Evolutionary conservation across 164 flowering plant species (phyloP), one percentile per base, ranked within the genome.

Genomic region (Tetracentron sinense): DNA sequence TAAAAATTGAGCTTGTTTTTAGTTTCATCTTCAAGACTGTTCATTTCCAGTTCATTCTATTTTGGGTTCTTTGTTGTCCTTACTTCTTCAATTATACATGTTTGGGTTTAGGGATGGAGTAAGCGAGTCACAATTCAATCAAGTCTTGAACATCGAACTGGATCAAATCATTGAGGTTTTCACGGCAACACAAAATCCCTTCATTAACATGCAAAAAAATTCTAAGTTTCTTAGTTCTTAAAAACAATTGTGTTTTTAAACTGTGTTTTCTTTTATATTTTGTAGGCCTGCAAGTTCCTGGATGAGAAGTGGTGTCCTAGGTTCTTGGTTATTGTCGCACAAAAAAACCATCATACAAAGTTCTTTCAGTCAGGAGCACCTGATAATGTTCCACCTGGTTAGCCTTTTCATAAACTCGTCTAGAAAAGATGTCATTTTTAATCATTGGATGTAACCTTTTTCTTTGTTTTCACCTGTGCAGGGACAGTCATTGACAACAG

Each of bases 311-410:
- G 95, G 95, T 14, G 3, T 14, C 98, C 98, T 0, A 88, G 81
- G 67, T 86, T 93, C 58, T 71, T 72, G 1, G 76, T 93, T 6
- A 82, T 93, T 38, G 75, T 93, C 38, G 98, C 97, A 0, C 98
- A 93, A 68, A 93, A 90, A 50, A 93, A 88, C 38, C 98, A 93
- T 42, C 97, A 93, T 30, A 93, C 96, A 0, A 88, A 83, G 27
- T 85, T 93, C 54, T 93, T 93, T 72, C 96, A 82, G 64, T 14
- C 73, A 0, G 75, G 76, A 7, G 66, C 83, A 16, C 86, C 88
- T 1, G 91, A 87, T 17, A 92, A 92, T 74, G 97, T 92, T 62
- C 98, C 96, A 0, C 93, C 97, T 20, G 98, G 98, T 90, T 38
- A 46, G 70, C 20, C 7, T 25, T 54, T 7, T 50, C 27, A 22